Conservation (phyloP, 495 filamentous ascomycete species). For the Ramalina intermedia region DNA sequence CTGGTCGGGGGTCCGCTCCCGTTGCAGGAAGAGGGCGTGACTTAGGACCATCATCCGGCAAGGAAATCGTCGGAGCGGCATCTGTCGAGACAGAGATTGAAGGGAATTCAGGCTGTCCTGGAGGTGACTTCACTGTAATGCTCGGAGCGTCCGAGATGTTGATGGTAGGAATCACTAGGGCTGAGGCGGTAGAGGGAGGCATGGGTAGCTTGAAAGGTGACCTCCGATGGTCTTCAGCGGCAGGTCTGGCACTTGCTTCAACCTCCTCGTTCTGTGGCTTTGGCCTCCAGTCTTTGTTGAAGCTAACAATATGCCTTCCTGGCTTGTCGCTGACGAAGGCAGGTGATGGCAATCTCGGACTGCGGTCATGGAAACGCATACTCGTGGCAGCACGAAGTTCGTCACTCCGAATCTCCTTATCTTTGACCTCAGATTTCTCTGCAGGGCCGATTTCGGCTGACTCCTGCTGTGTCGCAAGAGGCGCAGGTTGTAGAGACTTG, state of each 20-base stretch:
- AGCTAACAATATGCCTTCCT: constrained; percentile 86
- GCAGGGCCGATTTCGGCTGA: constrained; percentile 21
- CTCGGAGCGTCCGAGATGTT: constrained; percentile 38
- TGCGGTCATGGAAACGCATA: constrained; percentile 72
- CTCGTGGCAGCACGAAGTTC: constrained; percentile 85
- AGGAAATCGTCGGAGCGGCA: constrained; percentile 18
- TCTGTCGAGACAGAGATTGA: constrained; percentile 46
- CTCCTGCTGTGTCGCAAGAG: constrained; percentile 37
- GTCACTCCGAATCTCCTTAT: constrained; percentile 66
- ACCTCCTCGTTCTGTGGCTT: constrained; percentile 8
- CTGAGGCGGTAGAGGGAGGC: constrained; percentile 19
- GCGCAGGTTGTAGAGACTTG: too few relatives aligned
- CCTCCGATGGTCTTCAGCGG: neutral
- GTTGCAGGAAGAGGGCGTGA: constrained; percentile 1
- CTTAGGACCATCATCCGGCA: constrained; percentile 9
- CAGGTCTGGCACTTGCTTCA: neutral
- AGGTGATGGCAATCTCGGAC: constrained; percentile 69
- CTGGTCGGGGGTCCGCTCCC: neutral
- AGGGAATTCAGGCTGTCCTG: constrained; percentile 29
- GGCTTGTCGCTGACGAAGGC: constrained; percentile 72
- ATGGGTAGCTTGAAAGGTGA: constrained; percentile 7
- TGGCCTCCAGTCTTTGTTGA: constrained; percentile 68
- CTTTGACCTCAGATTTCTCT: constrained; percentile 37
- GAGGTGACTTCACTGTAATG: constrained; percentile 15
- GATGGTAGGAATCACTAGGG: constrained; percentile 34